Percentiles rank a stretch among this genome's conserved stretches.
phyloP scores from a whole-genome alignment of 495 filamentous ascomycete species.

The Apiosordaria backusii region DNA sequence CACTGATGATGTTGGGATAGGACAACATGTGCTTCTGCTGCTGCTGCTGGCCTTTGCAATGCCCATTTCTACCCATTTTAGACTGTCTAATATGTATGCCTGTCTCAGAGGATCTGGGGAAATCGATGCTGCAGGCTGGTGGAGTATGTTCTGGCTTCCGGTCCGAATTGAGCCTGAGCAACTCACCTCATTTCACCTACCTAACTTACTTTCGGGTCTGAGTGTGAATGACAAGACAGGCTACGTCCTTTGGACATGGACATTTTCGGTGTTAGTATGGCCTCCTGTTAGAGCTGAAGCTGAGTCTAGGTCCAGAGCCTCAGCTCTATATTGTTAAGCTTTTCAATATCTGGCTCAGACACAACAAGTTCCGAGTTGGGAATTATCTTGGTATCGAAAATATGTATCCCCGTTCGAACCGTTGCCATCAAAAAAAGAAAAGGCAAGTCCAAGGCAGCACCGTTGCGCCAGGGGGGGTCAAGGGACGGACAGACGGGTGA shows the following conservation, averaged over 20 bases:
- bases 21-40: slow-evolving; percentile 9
- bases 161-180: slow-evolving; percentile 1
- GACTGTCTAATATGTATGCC: background rate
- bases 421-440: background rate
- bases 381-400: background rate
- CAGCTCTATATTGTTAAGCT: no score
- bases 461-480: no score
- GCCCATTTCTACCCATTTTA: background rate
- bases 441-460: no score
- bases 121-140: background rate
- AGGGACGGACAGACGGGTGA: background rate
- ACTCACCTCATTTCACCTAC: background rate
- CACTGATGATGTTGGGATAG: slow-evolving; percentile 5
- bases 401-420: background rate
- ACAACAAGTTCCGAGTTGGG: no score
- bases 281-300: no score
- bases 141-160: background rate
- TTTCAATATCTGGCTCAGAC: no score
- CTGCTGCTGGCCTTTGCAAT: background rate
- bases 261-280: no score
- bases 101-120: background rate
- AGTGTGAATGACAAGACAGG: background rate
- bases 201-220: background rate
- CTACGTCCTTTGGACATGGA: no score
- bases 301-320: background rate